Conservation (phyloP, 2,329 filamentous ascomycete genomes). For the Ceratocystis eucalypticola region DNA sequence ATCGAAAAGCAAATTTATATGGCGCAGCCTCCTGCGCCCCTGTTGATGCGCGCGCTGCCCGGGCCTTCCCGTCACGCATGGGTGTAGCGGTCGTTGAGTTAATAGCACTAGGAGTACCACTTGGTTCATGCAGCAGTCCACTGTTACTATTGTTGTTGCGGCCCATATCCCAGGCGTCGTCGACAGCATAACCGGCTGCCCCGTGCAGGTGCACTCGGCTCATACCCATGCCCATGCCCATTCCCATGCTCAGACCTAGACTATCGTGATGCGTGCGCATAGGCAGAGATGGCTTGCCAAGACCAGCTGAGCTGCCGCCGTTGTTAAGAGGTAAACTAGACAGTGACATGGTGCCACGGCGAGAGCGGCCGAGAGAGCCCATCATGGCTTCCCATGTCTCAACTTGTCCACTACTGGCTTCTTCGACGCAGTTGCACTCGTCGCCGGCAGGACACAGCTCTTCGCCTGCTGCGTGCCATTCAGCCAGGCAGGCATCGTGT, state of each 20-base stretch:
- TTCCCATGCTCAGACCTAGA: too few relatives aligned
- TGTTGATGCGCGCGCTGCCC: conserved; percentile 1
- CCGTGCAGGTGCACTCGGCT: neutral
- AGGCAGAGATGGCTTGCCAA: conserved; percentile 7
- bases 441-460: conserved; percentile 48
- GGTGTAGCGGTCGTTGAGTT: neutral
- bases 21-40: conserved; percentile 10
- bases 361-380: conserved; percentile 26
- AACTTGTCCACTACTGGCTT: conserved; percentile 43
- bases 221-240: neutral
- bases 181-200: conserved; percentile 10
- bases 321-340: conserved; percentile 20
- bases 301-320: neutral
- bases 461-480: conserved; percentile 46
- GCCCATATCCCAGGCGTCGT: conserved; percentile 12
- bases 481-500: conserved; percentile 45
- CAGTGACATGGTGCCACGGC: conserved; percentile 13
- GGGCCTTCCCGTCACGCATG: neutral
- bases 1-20: conserved; percentile 10
- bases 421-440: conserved; percentile 47
- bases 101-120: neutral
- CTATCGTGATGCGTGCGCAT: neutral
- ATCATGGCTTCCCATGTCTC: conserved; percentile 48
- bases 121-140: neutral
- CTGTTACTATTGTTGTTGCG: too few relatives aligned